phyloP scores from a whole-genome alignment of 495 filamentous ascomycete genomes.

The Penicillium daleae region DNA sequence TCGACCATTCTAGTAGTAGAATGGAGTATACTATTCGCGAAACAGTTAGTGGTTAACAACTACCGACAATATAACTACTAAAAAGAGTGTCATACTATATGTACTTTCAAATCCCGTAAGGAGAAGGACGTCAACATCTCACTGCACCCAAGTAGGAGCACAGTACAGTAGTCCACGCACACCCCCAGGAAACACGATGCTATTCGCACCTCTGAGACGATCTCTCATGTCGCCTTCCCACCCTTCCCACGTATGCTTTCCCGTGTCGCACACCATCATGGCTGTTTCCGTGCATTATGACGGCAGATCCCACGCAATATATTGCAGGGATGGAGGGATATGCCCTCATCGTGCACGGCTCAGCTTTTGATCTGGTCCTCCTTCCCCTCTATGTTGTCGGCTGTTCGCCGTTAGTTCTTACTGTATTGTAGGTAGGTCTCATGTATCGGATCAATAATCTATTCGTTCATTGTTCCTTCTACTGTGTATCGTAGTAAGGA shows the following conservation, averaged over 20 bases:
- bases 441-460: neutral
- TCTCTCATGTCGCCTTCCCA: constrained; percentile 2
- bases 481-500: no score
- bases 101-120: neutral
- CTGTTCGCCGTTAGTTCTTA: constrained; percentile 11
- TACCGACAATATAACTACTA: neutral
- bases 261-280: neutral
- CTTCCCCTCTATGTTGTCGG: neutral
- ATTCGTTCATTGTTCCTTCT: no score
- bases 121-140: neutral
- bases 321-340: constrained; percentile 3
- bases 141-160: neutral
- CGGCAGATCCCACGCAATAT: constrained; percentile 18
- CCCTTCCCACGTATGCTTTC: neutral
- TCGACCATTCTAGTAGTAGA: no score
- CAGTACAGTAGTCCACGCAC: neutral
- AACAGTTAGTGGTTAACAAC: neutral
- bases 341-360: constrained; percentile 23
- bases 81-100: no score
- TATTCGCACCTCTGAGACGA: constrained; percentile 5
- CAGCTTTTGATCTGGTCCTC: constrained; percentile 23
- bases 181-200: neutral
- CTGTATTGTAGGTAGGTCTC: neutral
- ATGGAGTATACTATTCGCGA: no score
- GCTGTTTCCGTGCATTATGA: constrained; percentile 10